Evolutionary conservation across 148 eudicot genomes (phyloP).

Genomic region (Dysphania ambrosioides): DNA sequence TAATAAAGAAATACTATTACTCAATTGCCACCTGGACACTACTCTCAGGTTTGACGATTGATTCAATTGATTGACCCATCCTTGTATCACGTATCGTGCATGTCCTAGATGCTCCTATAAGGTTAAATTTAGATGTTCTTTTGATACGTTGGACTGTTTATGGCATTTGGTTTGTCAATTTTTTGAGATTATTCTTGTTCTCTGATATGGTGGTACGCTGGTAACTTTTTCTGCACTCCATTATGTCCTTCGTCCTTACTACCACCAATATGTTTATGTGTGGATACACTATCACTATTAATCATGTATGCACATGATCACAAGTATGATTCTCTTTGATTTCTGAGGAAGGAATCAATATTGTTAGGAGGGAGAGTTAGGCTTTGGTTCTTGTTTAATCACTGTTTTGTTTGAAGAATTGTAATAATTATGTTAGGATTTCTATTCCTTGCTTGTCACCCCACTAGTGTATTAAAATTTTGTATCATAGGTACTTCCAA

Average conservation of each 20-base stretch:
- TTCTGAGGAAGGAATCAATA: not conserved
- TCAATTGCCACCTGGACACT: not conserved
- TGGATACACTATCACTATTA: not conserved
- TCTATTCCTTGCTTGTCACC: not conserved
- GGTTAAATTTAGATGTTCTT: not conserved
- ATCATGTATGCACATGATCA: not conserved
- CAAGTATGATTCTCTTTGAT: not conserved
- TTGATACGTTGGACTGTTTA: too few species aligned
- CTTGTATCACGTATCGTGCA: not conserved
- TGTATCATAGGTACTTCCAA: constrained; percentile 1
- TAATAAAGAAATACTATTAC: not conserved
- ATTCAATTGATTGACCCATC: not conserved
- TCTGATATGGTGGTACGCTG: not conserved
- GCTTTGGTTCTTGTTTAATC: not conserved
- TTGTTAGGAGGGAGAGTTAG: not conserved
- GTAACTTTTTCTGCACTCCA: not conserved
- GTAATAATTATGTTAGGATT: not conserved
- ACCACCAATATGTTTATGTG: not conserved
- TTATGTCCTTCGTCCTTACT: not conserved
- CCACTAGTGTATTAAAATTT: not conserved
- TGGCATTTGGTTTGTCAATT: not conserved
- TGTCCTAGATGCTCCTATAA: not conserved
- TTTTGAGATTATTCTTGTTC: not conserved
- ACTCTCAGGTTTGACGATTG: not conserved
- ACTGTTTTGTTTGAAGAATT: not conserved